phyloP scores from a whole-genome alignment of 78 protist genomes.

The Dictyostelium capitatum region DNA sequence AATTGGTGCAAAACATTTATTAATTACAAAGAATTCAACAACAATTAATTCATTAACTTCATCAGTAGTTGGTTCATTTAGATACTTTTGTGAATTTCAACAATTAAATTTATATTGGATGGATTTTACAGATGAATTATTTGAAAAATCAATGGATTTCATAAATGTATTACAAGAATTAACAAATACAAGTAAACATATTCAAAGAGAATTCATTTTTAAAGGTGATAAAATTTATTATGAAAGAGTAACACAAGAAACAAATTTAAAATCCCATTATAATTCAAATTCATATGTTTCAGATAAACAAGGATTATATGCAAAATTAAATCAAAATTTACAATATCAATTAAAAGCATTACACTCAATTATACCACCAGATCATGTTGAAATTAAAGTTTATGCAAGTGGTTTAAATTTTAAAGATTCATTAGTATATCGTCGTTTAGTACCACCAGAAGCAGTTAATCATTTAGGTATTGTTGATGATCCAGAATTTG shows the following conservation, averaged over 20 bases:
- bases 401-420: constrained; percentile 29
- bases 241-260: not conserved
- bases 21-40: no score
- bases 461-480: not conserved
- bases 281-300: not conserved
- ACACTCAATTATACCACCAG: not conserved
- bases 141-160: not conserved
- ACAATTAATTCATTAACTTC: not conserved
- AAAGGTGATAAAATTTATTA: not conserved
- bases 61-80: constrained; percentile 10
- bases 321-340: not conserved
- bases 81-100: not conserved
- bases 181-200: not conserved
- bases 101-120: not conserved
- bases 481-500: constrained; percentile 1
- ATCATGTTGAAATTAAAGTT: constrained; percentile 2
- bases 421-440: constrained; percentile 20
- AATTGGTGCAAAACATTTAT: no score
- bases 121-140: not conserved
- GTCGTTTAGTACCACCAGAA: not conserved
- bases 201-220: not conserved
- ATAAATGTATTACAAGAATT: not conserved
- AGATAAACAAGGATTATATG: not conserved
- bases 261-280: not conserved
- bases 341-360: constrained; percentile 1